Evolutionary conservation across 306 rosid genomes (phyloP), one percentile per base, ranked within the genome.

Genomic region (Luffa aegyptiaca): DNA sequence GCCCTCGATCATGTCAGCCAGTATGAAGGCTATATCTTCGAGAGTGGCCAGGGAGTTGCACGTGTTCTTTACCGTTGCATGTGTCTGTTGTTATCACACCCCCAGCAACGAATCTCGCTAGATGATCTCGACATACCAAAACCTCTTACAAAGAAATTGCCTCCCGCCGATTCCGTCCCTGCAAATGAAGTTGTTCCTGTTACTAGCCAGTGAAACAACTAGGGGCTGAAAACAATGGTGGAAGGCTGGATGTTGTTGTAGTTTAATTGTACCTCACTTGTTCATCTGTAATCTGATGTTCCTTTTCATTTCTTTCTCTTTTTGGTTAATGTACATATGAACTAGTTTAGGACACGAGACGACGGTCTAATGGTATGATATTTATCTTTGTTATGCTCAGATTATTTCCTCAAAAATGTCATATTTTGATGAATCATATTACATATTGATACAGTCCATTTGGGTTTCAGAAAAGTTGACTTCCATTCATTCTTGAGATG

Each of bases 1-100:
- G 88, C 97, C 80, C 88, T 95, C 56, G 99, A 92, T 65, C 97
- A 85, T 77, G 97, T 95, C 44, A 91, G 92, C 75, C 97, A 95
- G 82, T 88, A 89, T 13, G 97, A 92, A 88, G 99, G 99, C 72
- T 95, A 91, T 63, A 95, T 95, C 78, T 80, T 89, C 79, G 99
- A 95, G 96, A 95, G 93, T 36, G 99, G 99, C 42, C 95, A 91
- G 82, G 97, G 96, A 78, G 62, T 89, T 35, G 86, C 86, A 9
- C 97, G 97, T 18, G 77, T 86, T 51, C 87, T 93, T 35, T 93
- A 88, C 92, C 97, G 93, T 39, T 86, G 85, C 48, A 83, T 89
- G 85, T 88, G 92, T 53, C 48, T 86, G 48, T 89, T 95, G 7
- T 81, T 95, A 75, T 80, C 88, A 0, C 99, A 95, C 84, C 97